phyloP scores from a whole-genome alignment of 2,329 filamentous ascomycete genomes.

The Endoconidiophora laricicola region DNA sequence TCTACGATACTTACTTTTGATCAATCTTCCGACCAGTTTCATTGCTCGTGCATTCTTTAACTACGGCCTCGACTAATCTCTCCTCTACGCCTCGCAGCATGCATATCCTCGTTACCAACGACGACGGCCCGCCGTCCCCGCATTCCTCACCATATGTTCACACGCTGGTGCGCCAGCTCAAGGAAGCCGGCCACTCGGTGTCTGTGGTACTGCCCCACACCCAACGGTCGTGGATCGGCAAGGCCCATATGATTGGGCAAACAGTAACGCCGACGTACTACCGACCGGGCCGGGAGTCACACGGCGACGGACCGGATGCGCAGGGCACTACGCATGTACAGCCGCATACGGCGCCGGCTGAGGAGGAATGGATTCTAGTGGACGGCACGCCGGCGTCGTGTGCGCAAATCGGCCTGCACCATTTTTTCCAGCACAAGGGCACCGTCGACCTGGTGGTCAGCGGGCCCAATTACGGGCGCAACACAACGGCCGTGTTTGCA shows the following conservation, averaged over 20 bases:
- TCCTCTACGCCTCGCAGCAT: slow-evolving; percentile 21
- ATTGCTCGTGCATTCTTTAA: background rate
- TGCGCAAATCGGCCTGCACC: slow-evolving; percentile 66
- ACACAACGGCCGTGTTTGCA: slow-evolving; percentile 65
- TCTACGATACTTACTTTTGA: background rate
- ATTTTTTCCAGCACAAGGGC: slow-evolving; percentile 57
- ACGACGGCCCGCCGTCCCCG: slow-evolving; percentile 64
- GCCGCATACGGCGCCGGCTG: slow-evolving; percentile 35
- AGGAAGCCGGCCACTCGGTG: slow-evolving; percentile 64
- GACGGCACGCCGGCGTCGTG: slow-evolving; percentile 69
- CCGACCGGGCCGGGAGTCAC: slow-evolving; percentile 34
- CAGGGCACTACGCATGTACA: slow-evolving; percentile 49
- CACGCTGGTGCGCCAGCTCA: slow-evolving; percentile 52
- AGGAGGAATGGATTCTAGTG: slow-evolving; percentile 67
- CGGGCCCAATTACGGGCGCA: slow-evolving; percentile 70
- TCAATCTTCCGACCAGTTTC: background rate
- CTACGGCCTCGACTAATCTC: background rate
- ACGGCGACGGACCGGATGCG: slow-evolving; percentile 22
- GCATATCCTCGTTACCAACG: slow-evolving; percentile 56
- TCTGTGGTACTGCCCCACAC: slow-evolving; percentile 82
- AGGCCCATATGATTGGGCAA: slow-evolving; percentile 89
- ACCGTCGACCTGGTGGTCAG: slow-evolving; percentile 62
- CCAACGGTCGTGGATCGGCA: slow-evolving; percentile 95
- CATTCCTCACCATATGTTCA: slow-evolving; percentile 69
- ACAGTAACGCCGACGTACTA: slow-evolving; percentile 75